Base-by-base conservation (phyloP, 352 stramenopile species). In the Pythium scleroteichum region DNA sequence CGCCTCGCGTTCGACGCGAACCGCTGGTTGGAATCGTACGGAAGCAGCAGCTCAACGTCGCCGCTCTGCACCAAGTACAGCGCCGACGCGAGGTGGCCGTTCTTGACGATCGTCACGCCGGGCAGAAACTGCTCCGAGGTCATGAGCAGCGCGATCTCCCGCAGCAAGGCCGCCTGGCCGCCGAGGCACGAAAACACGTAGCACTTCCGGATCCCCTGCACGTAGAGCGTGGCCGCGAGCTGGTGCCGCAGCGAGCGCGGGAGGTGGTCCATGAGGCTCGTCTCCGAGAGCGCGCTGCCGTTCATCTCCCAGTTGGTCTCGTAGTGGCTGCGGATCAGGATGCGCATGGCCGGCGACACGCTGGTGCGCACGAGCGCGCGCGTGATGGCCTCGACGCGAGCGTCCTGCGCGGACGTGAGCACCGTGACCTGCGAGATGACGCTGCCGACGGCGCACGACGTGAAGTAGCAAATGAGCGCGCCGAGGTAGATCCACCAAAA, bases 231-330 rank as follows among this genome's bases (percentile, higher is more conserved):
- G 0, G 47, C 55, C 2, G 51, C 60, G 8, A 88, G 52, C 0
- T 77, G 59, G 0, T 73, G 75, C 0, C 75, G 75, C 9, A 88
- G 45, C 0, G 81, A 82, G 0, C 69, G 70, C 5, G 82, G 82
- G 1, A 91, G 49, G 45, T 87, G 76, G 1, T 56, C 41, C n/a
- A 85, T 59, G 9, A 91, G 35, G 19, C 80, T 79, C 20, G 75
- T 45, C 26, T 88, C 77, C 0, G 71, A 53, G n/a, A 85, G 50
- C 0, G 71, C 75, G 16, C 78, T 88, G 17, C 82, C 79, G 26
- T 88, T 91, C 29, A 91, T 60, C 38, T 84, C 84, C 82, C 82
- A 91, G 59, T 88, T 91, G 27, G 77, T 79, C 58, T 87, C 69
- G 52, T 87, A 91, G 53, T 87, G 86, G 26, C 69, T 78, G 2